These are phyloP conservation scores for Friedmanniomyces simplex DNA, from an alignment of 495 filamentous ascomycete genomes.

Conservation along the genomic window DNA sequence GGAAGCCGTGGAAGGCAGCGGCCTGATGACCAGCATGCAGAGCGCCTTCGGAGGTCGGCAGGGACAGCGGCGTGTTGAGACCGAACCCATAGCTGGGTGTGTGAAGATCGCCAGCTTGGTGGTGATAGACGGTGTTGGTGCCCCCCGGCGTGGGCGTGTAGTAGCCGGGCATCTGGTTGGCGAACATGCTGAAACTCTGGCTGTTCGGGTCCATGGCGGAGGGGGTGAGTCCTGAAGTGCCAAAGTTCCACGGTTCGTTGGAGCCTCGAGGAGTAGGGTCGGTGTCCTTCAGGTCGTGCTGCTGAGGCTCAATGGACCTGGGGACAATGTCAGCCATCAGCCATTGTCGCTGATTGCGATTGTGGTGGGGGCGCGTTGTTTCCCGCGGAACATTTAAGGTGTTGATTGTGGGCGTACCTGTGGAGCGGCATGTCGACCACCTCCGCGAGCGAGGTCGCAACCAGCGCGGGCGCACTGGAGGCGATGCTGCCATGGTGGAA, in stretches of 20 bases:
- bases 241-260: slow-evolving; percentile 67
- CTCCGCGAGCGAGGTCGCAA: slow-evolving; percentile 27
- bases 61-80: slow-evolving; percentile 73
- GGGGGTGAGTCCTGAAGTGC: slow-evolving; percentile 43
- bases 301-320: slow-evolving; percentile 36
- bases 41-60: slow-evolving; percentile 54
- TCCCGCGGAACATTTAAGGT: not conserved
- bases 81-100: slow-evolving; percentile 65
- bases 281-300: slow-evolving; percentile 58
- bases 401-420: slow-evolving; percentile 22
- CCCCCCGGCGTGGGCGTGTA: slow-evolving; percentile 83
- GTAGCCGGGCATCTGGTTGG: slow-evolving; percentile 69
- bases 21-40: slow-evolving; percentile 42
- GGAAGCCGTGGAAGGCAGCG: slow-evolving; percentile 47
- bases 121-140: slow-evolving; percentile 71
- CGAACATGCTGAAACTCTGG: slow-evolving; percentile 65
- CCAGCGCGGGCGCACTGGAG: slow-evolving; percentile 20
- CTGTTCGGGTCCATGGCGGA: slow-evolving; percentile 77
- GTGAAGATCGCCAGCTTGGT: slow-evolving; percentile 79
- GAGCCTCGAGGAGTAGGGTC: slow-evolving; percentile 68
- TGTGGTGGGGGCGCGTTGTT: not conserved
- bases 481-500: slow-evolving; percentile 30
- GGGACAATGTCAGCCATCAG: slow-evolving; percentile 56
- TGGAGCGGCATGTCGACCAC: slow-evolving; percentile 30
- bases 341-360: slow-evolving; percentile 40